Evolutionary conservation across 495 filamentous ascomycete genomes (phyloP).

Genomic region (Penicillium arizonense): DNA sequence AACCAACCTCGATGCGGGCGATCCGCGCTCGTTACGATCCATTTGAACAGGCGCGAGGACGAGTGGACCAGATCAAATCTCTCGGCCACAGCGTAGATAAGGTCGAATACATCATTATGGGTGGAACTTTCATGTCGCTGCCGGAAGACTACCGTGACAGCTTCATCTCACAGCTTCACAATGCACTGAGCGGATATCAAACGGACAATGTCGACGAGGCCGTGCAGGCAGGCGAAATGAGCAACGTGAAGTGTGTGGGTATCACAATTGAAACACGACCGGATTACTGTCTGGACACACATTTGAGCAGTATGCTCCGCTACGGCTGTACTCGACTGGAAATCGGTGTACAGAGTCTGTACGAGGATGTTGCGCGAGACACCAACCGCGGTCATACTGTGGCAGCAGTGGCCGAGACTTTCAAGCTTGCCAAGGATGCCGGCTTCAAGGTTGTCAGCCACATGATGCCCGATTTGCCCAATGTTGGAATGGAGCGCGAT

Average conservation of each 20-base stretch:
- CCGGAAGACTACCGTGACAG: conserved; percentile 83
- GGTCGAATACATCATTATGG: conserved; percentile 99
- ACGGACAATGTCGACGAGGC: conserved; percentile 92
- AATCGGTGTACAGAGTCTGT: conserved; percentile 92
- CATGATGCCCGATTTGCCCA: conserved; percentile 99
- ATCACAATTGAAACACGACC: conserved; percentile 98
- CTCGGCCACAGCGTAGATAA: conserved; percentile 97
- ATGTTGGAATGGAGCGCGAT: conserved; percentile 97
- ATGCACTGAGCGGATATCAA: conserved; percentile 91
- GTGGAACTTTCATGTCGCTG: conserved; percentile 97
- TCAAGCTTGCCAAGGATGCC: conserved; percentile 91
- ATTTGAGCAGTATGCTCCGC: conserved; percentile 89
- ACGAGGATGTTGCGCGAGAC: conserved; percentile 97
- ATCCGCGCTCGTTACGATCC: conserved; percentile 97
- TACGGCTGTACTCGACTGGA: conserved; percentile 96
- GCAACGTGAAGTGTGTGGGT: conserved; percentile 92
- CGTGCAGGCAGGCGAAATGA: conserved; percentile 87
- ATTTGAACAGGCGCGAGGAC: conserved; percentile 92
- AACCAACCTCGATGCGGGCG: conserved; percentile 96
- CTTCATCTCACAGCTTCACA: conserved; percentile 94
- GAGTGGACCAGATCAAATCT: conserved; percentile 93
- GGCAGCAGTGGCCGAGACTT: conserved; percentile 89
- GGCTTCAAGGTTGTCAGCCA: conserved; percentile 98
- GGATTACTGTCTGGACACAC: conserved; percentile 91
- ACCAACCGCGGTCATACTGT: conserved; percentile 98